Evolutionary conservation across 495 filamentous ascomycete genomes (phyloP).

Genomic region (Friedmanniomyces simplex): DNA sequence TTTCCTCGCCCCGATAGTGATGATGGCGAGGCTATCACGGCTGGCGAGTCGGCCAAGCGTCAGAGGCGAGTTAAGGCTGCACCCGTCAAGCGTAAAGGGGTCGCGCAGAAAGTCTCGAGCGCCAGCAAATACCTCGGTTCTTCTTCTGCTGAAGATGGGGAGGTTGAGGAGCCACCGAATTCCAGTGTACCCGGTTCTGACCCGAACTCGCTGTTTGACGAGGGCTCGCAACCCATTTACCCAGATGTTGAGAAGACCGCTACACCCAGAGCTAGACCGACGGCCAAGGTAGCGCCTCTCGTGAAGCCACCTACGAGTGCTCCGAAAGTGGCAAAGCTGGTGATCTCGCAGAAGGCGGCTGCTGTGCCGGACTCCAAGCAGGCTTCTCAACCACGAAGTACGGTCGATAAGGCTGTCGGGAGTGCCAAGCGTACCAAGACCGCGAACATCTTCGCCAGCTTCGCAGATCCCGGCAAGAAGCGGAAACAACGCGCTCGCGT

Average conservation of each 20-base stretch:
- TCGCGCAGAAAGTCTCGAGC: neutral
- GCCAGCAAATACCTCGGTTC: neutral
- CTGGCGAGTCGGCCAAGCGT: neutral
- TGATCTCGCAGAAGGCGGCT: neutral
- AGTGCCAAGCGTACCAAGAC: neutral
- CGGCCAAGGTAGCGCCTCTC: neutral
- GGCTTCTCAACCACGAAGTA: neutral
- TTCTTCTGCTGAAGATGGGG: neutral
- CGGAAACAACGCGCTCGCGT: neutral
- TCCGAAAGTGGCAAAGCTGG: neutral
- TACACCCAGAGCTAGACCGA: neutral
- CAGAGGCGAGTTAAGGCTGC: neutral
- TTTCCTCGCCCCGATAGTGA: neutral
- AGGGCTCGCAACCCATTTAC: slow-evolving; percentile 1
- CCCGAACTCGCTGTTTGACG: neutral
- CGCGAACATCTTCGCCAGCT: slow-evolving; percentile 6
- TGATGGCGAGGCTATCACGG: neutral
- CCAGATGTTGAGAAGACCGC: neutral
- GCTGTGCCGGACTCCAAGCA: neutral
- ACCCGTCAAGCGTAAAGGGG: slow-evolving; percentile 1
- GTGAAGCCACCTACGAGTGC: neutral
- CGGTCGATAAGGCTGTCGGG: neutral
- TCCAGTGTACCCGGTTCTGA: neutral
- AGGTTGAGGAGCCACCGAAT: neutral
- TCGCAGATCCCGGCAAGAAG: neutral